Conservation (phyloP, 768 basidiomycete species). For the Russula brevipes region DNA sequence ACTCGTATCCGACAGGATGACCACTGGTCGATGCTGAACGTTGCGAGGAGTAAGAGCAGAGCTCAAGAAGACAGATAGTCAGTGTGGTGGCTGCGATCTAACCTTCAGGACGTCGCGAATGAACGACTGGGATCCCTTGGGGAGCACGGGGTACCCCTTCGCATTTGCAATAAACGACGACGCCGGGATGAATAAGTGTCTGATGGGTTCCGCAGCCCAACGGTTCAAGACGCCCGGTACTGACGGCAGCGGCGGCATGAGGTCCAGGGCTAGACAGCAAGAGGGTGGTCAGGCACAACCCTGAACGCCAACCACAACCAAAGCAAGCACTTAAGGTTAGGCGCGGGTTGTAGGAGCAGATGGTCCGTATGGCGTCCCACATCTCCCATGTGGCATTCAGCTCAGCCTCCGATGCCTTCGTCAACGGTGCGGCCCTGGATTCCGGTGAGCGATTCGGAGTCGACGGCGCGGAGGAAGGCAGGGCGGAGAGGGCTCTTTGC, state of each 20-base stretch:
- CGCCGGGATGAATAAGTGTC: constrained; percentile 81
- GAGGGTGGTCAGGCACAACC: constrained; percentile 21
- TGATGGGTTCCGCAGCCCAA: constrained; percentile 93
- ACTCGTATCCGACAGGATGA: constrained; percentile 72
- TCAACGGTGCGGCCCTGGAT: constrained; percentile 27
- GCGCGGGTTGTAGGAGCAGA: constrained; percentile 79
- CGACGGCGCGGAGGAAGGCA: constrained; percentile 25
- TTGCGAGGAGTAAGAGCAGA: constrained; percentile 10
- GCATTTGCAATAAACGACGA: constrained; percentile 91
- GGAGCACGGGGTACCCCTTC: constrained; percentile 95
- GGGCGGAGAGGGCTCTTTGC: not conserved
- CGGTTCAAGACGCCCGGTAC: constrained; percentile 70
- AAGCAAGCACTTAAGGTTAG: constrained; percentile 59
- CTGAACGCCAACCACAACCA: constrained; percentile 4
- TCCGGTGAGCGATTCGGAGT: constrained; percentile 29
- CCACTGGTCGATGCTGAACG: constrained; percentile 72
- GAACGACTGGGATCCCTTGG: constrained; percentile 89
- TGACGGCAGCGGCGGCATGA: constrained; percentile 81
- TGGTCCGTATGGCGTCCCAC: constrained; percentile 91
- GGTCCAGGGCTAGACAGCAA: constrained; percentile 68
- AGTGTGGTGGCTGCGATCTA: constrained; percentile 29
- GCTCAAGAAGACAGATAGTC: not conserved
- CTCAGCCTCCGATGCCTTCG: constrained; percentile 46
- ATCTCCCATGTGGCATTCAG: constrained; percentile 90
- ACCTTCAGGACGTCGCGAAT: constrained; percentile 86